Conservation (phyloP, 495 filamentous ascomycete species). For the Hyphodiscus hymeniophilus region DNA sequence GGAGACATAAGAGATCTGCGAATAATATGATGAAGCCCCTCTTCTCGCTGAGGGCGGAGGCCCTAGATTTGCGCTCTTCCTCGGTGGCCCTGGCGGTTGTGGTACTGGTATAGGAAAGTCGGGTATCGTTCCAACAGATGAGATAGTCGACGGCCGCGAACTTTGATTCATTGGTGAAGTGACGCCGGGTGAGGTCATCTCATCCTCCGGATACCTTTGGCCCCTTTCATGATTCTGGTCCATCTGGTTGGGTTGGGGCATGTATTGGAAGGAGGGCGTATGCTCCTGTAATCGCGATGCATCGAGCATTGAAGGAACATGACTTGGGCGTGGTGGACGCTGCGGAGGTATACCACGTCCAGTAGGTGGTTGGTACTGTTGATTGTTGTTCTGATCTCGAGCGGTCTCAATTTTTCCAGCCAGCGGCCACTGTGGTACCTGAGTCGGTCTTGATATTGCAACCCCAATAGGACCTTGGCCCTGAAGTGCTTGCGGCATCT, state of each 20-base stretch:
- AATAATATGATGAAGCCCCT: slow-evolving; percentile 67
- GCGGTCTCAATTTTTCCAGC: slow-evolving; percentile 36
- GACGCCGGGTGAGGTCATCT: slow-evolving; percentile 21
- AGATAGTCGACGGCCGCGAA: slow-evolving; percentile 44
- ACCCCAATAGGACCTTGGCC: slow-evolving; percentile 30
- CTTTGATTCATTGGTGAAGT: slow-evolving; percentile 28
- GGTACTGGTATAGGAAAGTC: slow-evolving; percentile 49
- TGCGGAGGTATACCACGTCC: slow-evolving; percentile 53
- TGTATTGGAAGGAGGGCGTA: slow-evolving; percentile 43
- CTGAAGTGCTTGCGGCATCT: slow-evolving; percentile 26
- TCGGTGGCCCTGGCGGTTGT: slow-evolving; percentile 30
- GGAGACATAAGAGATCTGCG: slow-evolving; percentile 67
- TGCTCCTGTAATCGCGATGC: slow-evolving; percentile 39
- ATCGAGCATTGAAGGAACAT: slow-evolving; percentile 46
- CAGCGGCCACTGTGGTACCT: slow-evolving; percentile 46
- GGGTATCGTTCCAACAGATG: slow-evolving; percentile 43
- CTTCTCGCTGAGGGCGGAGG: slow-evolving; percentile 61
- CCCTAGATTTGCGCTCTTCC: slow-evolving; percentile 49
- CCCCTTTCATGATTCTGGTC: neutral
- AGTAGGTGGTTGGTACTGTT: slow-evolving; percentile 35
- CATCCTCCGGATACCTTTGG: slow-evolving; percentile 13
- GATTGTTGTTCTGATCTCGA: slow-evolving; percentile 25
- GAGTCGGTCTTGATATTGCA: slow-evolving; percentile 44
- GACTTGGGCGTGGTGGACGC: slow-evolving; percentile 58
- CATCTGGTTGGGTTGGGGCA: slow-evolving; percentile 27